Conservation (phyloP, 1,139 yeast species). For the Geotrichum phurueaensis region DNA sequence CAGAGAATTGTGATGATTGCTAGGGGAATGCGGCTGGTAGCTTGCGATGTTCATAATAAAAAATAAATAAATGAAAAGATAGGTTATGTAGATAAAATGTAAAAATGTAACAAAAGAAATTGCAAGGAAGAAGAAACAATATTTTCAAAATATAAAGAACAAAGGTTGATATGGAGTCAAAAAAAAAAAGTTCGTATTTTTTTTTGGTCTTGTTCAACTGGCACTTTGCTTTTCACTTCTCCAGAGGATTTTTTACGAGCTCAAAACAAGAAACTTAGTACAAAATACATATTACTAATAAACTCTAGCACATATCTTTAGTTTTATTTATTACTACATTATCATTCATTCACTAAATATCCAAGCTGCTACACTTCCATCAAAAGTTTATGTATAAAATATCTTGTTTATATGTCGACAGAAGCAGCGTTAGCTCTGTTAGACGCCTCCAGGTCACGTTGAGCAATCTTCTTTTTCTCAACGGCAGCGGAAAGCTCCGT, state of each 20-base stretch:
- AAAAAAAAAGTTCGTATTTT: neutral
- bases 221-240: neutral
- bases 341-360: too few relatives aligned
- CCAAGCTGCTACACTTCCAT: neutral
- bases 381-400: neutral
- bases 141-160: neutral
- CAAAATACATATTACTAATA: neutral
- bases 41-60: neutral
- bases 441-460: slow-evolving; percentile 13
- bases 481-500: slow-evolving; percentile 14
- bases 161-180: neutral
- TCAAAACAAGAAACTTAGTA: neutral
- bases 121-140: neutral
- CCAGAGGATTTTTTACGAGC: too few relatives aligned
- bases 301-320: neutral
- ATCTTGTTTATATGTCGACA: neutral
- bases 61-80: neutral
- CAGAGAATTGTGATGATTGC: neutral
- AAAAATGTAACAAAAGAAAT: neutral
- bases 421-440: slow-evolving; percentile 15
- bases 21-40: neutral
- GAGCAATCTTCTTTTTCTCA: slow-evolving; percentile 9
- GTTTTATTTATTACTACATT: too few relatives aligned
- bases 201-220: neutral
- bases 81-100: neutral